These are phyloP conservation scores for Ganoderma sinense DNA, from an alignment of 1,284 basidiomycete genomes.

Conservation along the genomic window DNA sequence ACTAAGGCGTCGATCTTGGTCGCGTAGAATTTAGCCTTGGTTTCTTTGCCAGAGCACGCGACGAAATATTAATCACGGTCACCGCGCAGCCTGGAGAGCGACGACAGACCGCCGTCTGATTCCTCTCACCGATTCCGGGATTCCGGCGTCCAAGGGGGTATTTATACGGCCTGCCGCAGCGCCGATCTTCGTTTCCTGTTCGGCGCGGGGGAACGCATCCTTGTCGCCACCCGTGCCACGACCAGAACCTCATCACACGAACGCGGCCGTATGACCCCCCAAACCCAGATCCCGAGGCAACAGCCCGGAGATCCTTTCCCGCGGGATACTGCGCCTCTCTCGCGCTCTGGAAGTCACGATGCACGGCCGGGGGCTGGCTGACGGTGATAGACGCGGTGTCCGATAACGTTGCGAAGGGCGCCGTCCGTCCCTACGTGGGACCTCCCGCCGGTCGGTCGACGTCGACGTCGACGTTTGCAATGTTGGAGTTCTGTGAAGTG, in stretches of 20 bases:
- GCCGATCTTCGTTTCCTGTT: background rate
- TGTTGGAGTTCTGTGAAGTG: background rate
- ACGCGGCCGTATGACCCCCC: background rate
- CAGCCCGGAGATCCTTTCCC: constrained; percentile 26
- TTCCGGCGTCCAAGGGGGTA: background rate
- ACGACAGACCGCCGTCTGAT: background rate
- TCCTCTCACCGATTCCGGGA: background rate
- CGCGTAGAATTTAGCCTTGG: background rate
- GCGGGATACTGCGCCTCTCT: constrained; percentile 23
- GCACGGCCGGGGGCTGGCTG: background rate
- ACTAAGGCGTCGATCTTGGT: too few relatives aligned
- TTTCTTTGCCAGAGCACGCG: background rate
- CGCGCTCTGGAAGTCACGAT: background rate
- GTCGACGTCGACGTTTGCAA: background rate
- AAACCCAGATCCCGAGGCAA: constrained; percentile 19
- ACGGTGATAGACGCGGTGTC: constrained; percentile 19
- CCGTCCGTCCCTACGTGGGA: background rate
- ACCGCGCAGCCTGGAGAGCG: background rate
- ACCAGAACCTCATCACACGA: background rate
- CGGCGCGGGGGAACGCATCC: background rate
- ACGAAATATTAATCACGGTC: background rate
- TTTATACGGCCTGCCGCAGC: background rate
- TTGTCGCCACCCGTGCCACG: background rate
- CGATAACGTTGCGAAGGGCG: constrained; percentile 8
- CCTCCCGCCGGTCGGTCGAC: background rate